Base-by-base conservation (phyloP, 176 grass and related monocot species). In the Cymbopogon citratus region DNA sequence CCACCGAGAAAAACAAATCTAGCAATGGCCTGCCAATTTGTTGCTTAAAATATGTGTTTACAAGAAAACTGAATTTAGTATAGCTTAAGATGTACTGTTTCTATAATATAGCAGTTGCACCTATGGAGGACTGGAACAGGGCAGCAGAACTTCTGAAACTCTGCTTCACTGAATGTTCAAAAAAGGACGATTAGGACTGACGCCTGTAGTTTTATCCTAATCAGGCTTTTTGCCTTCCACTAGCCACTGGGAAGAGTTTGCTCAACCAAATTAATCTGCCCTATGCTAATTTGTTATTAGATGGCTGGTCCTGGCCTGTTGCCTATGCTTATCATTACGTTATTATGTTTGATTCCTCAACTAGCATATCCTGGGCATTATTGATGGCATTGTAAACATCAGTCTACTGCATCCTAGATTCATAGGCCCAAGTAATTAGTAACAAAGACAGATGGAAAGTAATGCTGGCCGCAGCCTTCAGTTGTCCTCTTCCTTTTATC, bases 201-300 rank as follows among this genome's bases (percentile, higher is more conserved):
- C 24, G 11, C 75, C 27, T 73, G 75, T 57, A 79, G 34, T 83
- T 76, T 63, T 66, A 83, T 84, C 77, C 70, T 89, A 82, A 66
- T 23, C 39, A 67, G 36, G 45, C 31, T 46, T 67, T 85, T 86
- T 77, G 87, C 83, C 78, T 89, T 57, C 73, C 83, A 81, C 73
- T 85, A 46, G 81, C 56, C 33, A 59, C 27, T n/a, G 28, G 39
- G 16, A 52, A 67, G 51, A 56, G 69, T 80, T 85, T 77, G 87
- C 56, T 75, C 5, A 33, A 51, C 45, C 46, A 62, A 63, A 66
- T 23, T 66, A 71, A 38, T 16, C 44, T 63, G 44, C 16, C 45
- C 71, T 44, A 76, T 64, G 9, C 45, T 85, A 81, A 77, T 76
- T 15, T 56, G 60, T 76, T 29, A 85, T 69, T 71, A 57, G 8